These are phyloP conservation scores for Penicillium thymicola DNA, from an alignment of 2,329 filamentous ascomycete genomes.

Conservation along the genomic window DNA sequence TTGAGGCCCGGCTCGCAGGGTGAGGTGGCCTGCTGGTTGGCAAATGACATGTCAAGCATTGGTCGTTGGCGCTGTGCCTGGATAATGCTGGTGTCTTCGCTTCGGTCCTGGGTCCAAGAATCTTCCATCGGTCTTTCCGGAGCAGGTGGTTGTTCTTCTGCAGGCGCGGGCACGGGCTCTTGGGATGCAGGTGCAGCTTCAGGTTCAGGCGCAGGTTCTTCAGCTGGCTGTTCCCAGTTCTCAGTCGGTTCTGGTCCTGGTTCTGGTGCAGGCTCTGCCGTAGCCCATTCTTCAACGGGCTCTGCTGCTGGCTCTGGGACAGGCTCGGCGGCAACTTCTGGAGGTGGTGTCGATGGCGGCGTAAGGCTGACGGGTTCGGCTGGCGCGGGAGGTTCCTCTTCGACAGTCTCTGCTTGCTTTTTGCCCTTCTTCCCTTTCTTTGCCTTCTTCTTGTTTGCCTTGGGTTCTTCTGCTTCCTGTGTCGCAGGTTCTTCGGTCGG, in stretches of 20 bases:
- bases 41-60: slow-evolving; percentile 38
- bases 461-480: slow-evolving; percentile 1
- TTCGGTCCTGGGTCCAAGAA: slow-evolving; percentile 5
- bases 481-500: neutral
- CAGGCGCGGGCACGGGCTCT: neutral
- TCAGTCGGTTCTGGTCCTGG: slow-evolving; percentile 3
- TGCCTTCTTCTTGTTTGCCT: slow-evolving; percentile 15
- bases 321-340: slow-evolving; percentile 8
- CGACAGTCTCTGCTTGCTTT: slow-evolving; percentile 20
- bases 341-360: slow-evolving; percentile 40
- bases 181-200: neutral
- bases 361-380: slow-evolving; percentile 28
- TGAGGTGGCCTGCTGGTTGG: slow-evolving; percentile 32
- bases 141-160: neutral
- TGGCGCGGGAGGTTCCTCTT: slow-evolving; percentile 22
- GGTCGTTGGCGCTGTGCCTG: slow-evolving; percentile 13
- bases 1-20: slow-evolving; percentile 32
- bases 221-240: neutral
- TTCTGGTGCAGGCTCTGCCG: neutral
- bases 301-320: slow-evolving; percentile 8
- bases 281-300: neutral
- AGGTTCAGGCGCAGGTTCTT: neutral
- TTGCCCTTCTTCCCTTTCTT: slow-evolving; percentile 33
- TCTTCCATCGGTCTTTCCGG: slow-evolving; percentile 2
- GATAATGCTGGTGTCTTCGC: neutral